Evolutionary conservation across 2,329 filamentous ascomycete species (phyloP).

Genomic region (Monosporascus ibericus): DNA sequence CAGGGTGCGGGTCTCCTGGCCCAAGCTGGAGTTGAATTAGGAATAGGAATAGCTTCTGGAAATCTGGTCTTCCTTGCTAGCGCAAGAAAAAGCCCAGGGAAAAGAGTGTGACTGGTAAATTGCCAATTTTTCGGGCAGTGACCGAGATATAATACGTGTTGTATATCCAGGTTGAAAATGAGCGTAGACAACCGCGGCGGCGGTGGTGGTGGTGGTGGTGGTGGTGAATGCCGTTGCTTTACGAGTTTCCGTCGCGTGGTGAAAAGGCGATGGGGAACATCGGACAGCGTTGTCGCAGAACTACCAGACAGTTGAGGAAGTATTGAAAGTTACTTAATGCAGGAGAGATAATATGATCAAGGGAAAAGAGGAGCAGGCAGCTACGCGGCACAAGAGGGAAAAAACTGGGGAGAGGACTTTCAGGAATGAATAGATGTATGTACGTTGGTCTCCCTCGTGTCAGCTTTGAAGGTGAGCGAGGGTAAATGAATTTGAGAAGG

Average conservation of each 20-base stretch:
- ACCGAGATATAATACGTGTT: not conserved
- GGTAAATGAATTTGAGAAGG: not conserved
- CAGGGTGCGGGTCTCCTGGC: conserved; percentile 27
- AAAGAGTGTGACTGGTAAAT: conserved; percentile 24
- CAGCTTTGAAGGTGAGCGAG: not conserved
- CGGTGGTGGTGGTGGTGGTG: too few species aligned
- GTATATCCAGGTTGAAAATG: not conserved
- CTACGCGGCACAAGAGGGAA: not conserved
- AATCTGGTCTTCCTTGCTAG: conserved; percentile 28
- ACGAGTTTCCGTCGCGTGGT: not conserved
- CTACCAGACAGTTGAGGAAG: not conserved
- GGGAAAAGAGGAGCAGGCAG: not conserved
- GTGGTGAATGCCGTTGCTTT: not conserved
- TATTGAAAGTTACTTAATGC: not conserved
- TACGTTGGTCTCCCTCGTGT: not conserved
- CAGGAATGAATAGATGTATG: not conserved
- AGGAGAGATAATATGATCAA: not conserved
- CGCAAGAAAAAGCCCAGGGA: conserved; percentile 21
- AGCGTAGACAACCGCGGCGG: not conserved
- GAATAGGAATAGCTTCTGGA: conserved; percentile 27
- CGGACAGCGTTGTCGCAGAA: not conserved
- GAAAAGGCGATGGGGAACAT: not conserved
- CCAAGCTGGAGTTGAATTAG: conserved; percentile 19
- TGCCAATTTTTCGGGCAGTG: conserved; percentile 9
- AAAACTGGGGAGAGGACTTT: not conserved